Base-by-base conservation (phyloP, 345 rosid genomes). In the Streptanthus diversifolius region DNA sequence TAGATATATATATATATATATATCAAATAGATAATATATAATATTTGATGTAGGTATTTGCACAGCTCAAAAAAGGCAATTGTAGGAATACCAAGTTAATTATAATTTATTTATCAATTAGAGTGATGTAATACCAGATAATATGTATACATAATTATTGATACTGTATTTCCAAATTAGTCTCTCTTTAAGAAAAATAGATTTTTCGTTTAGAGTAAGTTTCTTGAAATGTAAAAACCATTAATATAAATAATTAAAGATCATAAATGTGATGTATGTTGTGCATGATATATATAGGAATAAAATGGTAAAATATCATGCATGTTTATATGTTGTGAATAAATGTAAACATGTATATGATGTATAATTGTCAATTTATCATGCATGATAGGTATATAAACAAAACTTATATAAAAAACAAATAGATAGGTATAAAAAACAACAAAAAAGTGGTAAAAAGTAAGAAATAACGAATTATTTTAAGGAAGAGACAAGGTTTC, bases 401-500 rank as follows among this genome's bases (percentile, higher is more conserved):
- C n/a, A n/a, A 41, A 14, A 41, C 18, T 43, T 43, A 43, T 43
- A 19, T 14, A 1, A 18, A 45, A 45, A 45, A 45, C 12, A 19
- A 47, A 3, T 9, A 47, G 25, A 47, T 15, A 43, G 6, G 41
- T 37, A 47, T 5, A 41, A 15, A 58, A 25, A 11, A 24, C 13
- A 5, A n/a, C n/a, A n/a, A n/a, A 24, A 58, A 29, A 58, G 18
- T 18, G 35, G 41, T n/a, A 13, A 24, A 52, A 58, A 18, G 4
- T 58, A 54, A 35, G 17, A 35, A 68, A 62, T 49, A 43, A 51
- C 58, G 25, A 64, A 43, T 68, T 79, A 77, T 64, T 74, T 83
- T 51, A 58, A 78, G 74, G 39, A 72, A 79, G 70, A 71, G 92
- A 84, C 92, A 83, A 73, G 56, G 63, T 53, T 76, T 75, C 87